Percentiles rank a stretch among this genome's conserved stretches.
phyloP scores from a whole-genome alignment of 495 filamentous ascomycete genomes.

The Bacidia rubella region DNA sequence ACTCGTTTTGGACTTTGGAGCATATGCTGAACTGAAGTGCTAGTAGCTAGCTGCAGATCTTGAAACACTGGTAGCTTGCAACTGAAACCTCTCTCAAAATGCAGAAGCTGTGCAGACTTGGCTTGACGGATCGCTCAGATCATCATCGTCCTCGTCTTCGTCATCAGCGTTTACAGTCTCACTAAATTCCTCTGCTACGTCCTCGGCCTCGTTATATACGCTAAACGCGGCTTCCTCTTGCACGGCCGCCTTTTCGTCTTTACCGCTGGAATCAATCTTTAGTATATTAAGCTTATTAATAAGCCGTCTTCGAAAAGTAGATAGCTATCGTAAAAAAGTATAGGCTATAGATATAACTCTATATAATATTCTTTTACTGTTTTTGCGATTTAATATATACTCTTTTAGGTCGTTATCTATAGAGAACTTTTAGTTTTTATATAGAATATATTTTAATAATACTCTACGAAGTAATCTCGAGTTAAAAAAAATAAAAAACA shows the following conservation, averaged over 20 bases:
- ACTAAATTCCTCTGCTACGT: constrained; percentile 17
- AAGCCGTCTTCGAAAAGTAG: constrained; percentile 56
- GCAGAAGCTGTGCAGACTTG: too few species aligned
- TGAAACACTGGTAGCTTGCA: too few species aligned
- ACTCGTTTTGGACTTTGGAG: too few species aligned
- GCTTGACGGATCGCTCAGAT: constrained; percentile 66
- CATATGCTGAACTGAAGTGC: too few species aligned
- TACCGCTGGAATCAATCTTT: constrained; percentile 42
- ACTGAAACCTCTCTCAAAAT: too few species aligned
- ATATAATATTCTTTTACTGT: constrained; percentile 17
- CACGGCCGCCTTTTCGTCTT: constrained; percentile 32
- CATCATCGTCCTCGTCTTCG: constrained; percentile 40
- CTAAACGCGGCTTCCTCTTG: constrained; percentile 12
- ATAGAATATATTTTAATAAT: constrained; percentile 61
- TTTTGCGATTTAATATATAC: constrained; percentile 46
- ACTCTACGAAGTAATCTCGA: constrained; percentile 56
- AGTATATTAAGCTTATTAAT: constrained; percentile 47
- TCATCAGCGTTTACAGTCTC: constrained; percentile 23
- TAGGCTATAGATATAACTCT: constrained; percentile 16
- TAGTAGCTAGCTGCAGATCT: too few species aligned
- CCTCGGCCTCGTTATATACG: constrained; percentile 10
- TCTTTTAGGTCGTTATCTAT: constrained; percentile 85
- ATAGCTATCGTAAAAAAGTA: constrained; percentile 34
- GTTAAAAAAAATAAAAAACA: constrained; percentile 36
- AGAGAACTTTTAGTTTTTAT: constrained; percentile 79